A percentile compares a stretch with the other conserved stretches of the same genome.
phyloP scores from a whole-genome alignment of 2,329 filamentous ascomycete species.

The Diaporthe citrichinensis region DNA sequence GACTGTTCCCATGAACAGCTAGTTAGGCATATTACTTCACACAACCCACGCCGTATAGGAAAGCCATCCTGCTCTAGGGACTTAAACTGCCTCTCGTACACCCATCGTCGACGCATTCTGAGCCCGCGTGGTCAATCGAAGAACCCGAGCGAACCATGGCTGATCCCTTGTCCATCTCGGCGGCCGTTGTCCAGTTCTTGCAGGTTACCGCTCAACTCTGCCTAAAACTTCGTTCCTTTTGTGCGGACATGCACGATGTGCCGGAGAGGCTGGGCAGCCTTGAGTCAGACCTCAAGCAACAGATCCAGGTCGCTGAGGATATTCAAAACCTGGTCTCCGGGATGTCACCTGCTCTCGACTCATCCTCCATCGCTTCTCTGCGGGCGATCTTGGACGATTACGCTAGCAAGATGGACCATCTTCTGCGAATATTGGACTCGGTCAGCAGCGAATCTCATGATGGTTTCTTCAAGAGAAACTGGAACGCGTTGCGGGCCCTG shows the following conservation, averaged over 20 bases:
- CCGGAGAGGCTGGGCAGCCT: background rate
- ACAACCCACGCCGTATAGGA: too few species aligned
- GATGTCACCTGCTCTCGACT: background rate
- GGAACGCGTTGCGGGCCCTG: background rate
- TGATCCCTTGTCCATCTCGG: background rate
- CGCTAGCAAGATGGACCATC: background rate
- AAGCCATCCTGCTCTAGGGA: too few species aligned
- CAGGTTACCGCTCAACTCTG: background rate
- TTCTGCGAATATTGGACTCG: background rate
- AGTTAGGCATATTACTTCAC: too few species aligned
- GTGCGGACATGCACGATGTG: background rate
- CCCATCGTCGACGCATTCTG: too few species aligned
- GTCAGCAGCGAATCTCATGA: background rate
- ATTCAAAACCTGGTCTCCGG: background rate
- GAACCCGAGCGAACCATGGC: background rate
- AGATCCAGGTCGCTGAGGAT: background rate
- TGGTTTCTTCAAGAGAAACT: background rate
- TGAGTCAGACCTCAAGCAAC: background rate
- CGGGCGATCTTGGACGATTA: background rate
- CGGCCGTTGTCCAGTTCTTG: background rate
- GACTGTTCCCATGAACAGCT: too few species aligned
- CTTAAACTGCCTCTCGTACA: too few species aligned
- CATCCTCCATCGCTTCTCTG: background rate
- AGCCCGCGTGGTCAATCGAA: too few species aligned
- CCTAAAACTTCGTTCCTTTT: background rate